These are phyloP conservation scores for Chalaropsis ovoidea DNA, from an alignment of 2,329 filamentous ascomycete genomes.

Conservation along the genomic window DNA sequence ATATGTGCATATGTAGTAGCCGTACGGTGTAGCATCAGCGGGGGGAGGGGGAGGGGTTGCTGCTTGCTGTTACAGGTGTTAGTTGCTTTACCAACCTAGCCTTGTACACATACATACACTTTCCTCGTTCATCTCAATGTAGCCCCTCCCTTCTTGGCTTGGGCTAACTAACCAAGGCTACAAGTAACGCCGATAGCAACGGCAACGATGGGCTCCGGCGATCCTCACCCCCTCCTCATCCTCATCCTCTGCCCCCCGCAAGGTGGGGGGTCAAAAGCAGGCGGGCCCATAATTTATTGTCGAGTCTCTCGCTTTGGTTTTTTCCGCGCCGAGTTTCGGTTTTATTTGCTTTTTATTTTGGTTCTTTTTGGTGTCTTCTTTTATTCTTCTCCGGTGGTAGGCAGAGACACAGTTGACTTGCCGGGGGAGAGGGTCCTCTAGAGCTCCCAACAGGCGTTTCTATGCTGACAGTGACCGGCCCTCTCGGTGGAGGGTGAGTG, in stretches of 20 bases:
- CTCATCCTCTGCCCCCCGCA: not conserved
- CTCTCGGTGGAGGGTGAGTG: too few species aligned
- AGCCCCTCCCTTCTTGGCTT: not conserved
- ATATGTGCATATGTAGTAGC: not conserved
- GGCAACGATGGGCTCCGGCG: not conserved
- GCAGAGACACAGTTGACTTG: not conserved
- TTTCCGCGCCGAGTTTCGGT: slow-evolving; percentile 1
- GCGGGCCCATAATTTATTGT: not conserved
- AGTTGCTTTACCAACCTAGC: too few species aligned
- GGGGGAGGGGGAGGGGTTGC: too few species aligned
- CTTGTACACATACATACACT: too few species aligned
- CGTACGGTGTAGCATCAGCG: too few species aligned
- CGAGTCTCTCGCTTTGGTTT: slow-evolving; percentile 1
- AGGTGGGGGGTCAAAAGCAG: not conserved
- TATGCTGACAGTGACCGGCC: too few species aligned
- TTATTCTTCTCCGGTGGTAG: not conserved
- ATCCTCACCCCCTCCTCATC: not conserved
- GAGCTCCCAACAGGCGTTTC: too few species aligned
- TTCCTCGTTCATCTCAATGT: not conserved
- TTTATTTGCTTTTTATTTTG: not conserved
- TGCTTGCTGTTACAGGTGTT: too few species aligned
- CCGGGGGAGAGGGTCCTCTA: not conserved
- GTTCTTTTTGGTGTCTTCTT: not conserved
- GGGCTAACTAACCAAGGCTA: not conserved
- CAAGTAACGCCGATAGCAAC: not conserved